Percentiles rank a stretch among this genome's conserved stretches.
phyloP scores from a whole-genome alignment of 805 yeast species.

The Suhomyces sp. region DNA sequence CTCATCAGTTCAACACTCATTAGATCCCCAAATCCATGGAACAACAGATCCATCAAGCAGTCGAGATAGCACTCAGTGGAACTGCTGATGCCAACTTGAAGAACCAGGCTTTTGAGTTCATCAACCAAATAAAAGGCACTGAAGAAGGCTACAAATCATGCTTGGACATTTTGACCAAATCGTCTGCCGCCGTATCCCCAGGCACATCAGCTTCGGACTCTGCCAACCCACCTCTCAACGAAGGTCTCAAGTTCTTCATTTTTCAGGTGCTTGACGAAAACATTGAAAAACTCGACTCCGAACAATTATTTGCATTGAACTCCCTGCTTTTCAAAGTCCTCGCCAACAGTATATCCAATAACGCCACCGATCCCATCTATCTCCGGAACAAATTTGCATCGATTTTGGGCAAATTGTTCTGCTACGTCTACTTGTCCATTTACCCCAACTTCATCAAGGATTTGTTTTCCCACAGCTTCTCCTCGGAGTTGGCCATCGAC shows the following conservation, averaged over 20 bases:
- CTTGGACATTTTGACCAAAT: conserved; percentile 41
- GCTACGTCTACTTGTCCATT: conserved; percentile 31
- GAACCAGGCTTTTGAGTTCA: conserved; percentile 50
- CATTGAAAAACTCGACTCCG: conserved; percentile 42
- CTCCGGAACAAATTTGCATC: conserved; percentile 37
- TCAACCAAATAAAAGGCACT: conserved; percentile 51
- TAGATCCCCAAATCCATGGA: conserved; percentile 21
- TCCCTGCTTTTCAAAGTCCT: conserved; percentile 47
- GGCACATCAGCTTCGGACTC: conserved; percentile 3
- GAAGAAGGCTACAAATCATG: conserved; percentile 56
- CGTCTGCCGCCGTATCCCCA: not conserved
- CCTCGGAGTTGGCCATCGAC: conserved; percentile 49
- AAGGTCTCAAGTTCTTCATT: conserved; percentile 61
- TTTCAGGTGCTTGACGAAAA: conserved; percentile 67
- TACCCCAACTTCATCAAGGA: conserved; percentile 33
- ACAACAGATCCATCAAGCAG: conserved; percentile 82
- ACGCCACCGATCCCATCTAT: conserved; percentile 24
- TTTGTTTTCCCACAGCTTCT: conserved; percentile 19
- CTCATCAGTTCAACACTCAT: not conserved
- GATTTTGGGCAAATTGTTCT: conserved; percentile 33
- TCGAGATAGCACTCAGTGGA: conserved; percentile 74
- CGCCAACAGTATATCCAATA: conserved; percentile 15
- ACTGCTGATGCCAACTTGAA: conserved; percentile 59
- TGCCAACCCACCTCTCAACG: conserved; percentile 31
- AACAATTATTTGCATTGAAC: conserved; percentile 46